Base-by-base conservation (phyloP, 768 basidiomycete genomes). In the Suillus paluster region DNA sequence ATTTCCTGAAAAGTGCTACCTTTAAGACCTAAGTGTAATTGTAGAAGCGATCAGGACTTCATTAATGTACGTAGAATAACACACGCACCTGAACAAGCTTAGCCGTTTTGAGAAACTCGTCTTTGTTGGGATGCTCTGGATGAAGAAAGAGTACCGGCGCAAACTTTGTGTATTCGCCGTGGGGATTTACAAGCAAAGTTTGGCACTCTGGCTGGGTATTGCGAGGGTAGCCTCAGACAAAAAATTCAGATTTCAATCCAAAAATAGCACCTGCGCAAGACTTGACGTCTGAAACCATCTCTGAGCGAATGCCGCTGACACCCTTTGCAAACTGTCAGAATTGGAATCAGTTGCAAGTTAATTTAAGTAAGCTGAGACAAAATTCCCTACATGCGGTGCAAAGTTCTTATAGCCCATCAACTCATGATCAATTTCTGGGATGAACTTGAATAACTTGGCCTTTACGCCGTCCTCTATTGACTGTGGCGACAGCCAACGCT, bases 101-200 rank as follows among this genome's bases (percentile, higher is more conserved):
- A 1, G 42, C 27, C 3, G 30, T 58, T 34, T 62, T 62, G 19
- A 62, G 30, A 23, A 62, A 62, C 1, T 48, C 23, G 2, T 30
- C n/a, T 41, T 10, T 38, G 25, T 50, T 23, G 4, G 19, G 12
- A 19, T 1, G n/a, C 14, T 58, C 46, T 14, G 36, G 25, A 41
- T 23, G 8, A 30, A 34, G 61, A 21, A 62, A 58, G 14, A 62
- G 38, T 17, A 62, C 19, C 0, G 46, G 61, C 0, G 56, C 45
- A 46, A 58, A 62, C 45, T 62, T 62, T 15, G 61, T 62, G 48
- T 62, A 42, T 30, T 19, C 9, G 5, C 57, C 23, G 0, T 36
- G 10, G n/a, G 48, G 48, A 50, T 39, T 42, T 2, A 39, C 12
- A 25, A 60, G n/a, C 34, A 60, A 21, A 9, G 25, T 2, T 1